Evolutionary conservation across 116 monocot species (phyloP).

Genomic region (Papilionanthe hybrid): DNA sequence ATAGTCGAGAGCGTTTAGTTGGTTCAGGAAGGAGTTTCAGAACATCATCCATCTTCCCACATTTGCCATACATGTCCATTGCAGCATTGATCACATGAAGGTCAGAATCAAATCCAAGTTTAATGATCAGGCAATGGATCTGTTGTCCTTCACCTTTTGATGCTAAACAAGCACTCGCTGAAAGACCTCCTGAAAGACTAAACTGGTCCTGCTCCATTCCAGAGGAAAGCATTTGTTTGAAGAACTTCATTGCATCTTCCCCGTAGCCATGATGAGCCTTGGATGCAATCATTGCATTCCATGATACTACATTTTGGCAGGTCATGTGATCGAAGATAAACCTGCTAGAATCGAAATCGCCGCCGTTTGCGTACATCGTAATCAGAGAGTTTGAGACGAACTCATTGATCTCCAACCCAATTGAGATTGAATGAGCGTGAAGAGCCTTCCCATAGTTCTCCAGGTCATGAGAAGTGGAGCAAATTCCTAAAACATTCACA

Average conservation of each 20-base stretch:
- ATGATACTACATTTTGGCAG: conserved; percentile 46
- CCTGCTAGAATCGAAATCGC: conserved; percentile 49
- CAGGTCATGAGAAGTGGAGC: conserved; percentile 28
- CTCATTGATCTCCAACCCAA: conserved; percentile 55
- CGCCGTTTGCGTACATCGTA: conserved; percentile 74
- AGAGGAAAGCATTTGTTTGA: conserved; percentile 36
- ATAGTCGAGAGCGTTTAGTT: conserved; percentile 23
- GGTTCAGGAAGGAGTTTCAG: conserved; percentile 51
- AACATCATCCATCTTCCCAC: conserved; percentile 65
- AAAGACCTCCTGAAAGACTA: conserved; percentile 46
- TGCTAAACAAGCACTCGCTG: conserved; percentile 60
- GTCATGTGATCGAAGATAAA: conserved; percentile 37
- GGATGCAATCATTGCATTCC: conserved; percentile 72
- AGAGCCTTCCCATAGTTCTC: conserved; percentile 39
- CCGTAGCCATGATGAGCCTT: conserved; percentile 54
- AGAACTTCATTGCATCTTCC: conserved; percentile 68
- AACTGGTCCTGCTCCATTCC: conserved; percentile 51
- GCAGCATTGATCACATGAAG: conserved; percentile 54
- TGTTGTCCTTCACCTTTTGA: conserved; percentile 74
- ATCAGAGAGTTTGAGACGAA: conserved; percentile 64
- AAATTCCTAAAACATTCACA: conserved; percentile 57
- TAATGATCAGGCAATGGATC: conserved; percentile 54
- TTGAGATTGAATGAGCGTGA: conserved; percentile 48
- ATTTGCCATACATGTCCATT: conserved; percentile 91
- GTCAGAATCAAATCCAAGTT: conserved; percentile 51